Conservation (phyloP, 805 yeast species). For the Candida jianshihensis region DNA sequence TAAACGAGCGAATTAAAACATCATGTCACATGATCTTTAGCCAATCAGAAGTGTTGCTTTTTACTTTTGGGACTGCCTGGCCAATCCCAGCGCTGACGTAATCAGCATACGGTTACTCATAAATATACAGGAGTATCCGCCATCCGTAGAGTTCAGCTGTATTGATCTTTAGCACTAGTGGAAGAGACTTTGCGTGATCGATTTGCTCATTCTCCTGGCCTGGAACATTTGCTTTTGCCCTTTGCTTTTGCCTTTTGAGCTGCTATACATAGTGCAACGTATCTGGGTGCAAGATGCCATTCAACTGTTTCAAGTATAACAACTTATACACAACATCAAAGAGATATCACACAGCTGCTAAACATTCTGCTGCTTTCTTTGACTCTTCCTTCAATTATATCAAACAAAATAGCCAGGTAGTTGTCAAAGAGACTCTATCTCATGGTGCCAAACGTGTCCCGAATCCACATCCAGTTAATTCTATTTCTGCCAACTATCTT, state of each 20-base stretch:
- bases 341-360: constrained; percentile 28
- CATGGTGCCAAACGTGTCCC: constrained; percentile 16
- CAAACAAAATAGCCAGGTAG: constrained; percentile 29
- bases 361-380: constrained; percentile 29
- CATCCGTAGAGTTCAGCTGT: background rate
- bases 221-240: background rate
- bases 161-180: background rate
- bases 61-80: too few relatives aligned
- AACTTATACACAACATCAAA: constrained; percentile 26
- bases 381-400: constrained; percentile 34
- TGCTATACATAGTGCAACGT: background rate
- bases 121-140: too few relatives aligned
- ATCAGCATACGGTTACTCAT: too few relatives aligned
- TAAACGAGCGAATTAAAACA: too few relatives aligned
- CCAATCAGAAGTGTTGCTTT: too few relatives aligned
- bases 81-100: too few relatives aligned
- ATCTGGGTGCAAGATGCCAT: constrained; percentile 27
- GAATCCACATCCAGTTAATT: constrained; percentile 31
- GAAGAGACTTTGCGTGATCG: background rate
- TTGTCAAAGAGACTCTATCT: constrained; percentile 13
- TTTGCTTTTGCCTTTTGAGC: background rate
- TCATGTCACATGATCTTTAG: too few relatives aligned
- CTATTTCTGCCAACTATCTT: constrained; percentile 26
- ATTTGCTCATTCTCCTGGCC: background rate
- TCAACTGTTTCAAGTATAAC: constrained; percentile 34